Conservation (phyloP, 305 asterid species). For the Rubia tinctorum region DNA sequence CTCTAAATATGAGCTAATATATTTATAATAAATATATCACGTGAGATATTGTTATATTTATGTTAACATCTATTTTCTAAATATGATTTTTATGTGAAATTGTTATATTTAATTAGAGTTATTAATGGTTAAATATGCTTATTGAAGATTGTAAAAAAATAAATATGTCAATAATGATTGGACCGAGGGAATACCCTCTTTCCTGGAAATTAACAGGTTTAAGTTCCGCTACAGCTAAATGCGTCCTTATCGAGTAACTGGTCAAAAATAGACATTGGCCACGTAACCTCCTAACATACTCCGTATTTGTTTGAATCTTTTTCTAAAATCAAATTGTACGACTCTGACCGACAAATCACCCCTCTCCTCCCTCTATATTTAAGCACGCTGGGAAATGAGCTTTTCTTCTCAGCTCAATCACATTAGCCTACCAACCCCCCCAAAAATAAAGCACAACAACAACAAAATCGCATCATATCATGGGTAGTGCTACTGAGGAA, state of each 20-base stretch:
- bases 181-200: no score
- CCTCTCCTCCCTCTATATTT: constrained; percentile 3
- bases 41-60: no score
- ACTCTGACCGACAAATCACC: constrained; percentile 15
- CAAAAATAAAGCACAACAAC: no score
- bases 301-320: constrained; percentile 11
- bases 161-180: no score
- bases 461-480: background rate
- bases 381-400: background rate
- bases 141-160: no score
- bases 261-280: constrained; percentile 11
- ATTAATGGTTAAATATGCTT: no score
- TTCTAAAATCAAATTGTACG: constrained; percentile 12
- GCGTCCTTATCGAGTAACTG: constrained; percentile 4
- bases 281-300: background rate
- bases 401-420: constrained; percentile 1
- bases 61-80: no score
- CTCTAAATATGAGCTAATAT: no score
- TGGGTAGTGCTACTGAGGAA: constrained; percentile 3
- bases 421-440: background rate
- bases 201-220: constrained; percentile 10
- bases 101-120: no score
- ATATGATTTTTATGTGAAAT: no score
- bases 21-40: no score
- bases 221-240: constrained; percentile 6